These are phyloP conservation scores for Aphanomyces euteiches DNA, from an alignment of 352 stramenopile species.

Conservation along the genomic window DNA sequence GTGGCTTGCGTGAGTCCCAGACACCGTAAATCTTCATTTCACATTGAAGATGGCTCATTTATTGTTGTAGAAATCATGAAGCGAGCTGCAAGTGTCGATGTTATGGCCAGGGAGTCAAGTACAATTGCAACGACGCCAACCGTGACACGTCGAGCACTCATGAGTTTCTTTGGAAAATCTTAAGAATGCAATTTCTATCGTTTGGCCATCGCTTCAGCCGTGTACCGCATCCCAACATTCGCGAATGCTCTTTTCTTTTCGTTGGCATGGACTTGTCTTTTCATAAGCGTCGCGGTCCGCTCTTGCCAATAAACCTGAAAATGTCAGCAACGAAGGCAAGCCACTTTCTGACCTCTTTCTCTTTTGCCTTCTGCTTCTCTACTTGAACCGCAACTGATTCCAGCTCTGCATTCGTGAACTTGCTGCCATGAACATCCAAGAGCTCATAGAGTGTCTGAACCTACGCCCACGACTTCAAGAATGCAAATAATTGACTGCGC, in stretches of 20 bases:
- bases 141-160: conserved; percentile 22
- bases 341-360: conserved; percentile 17
- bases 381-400: conserved; percentile 1
- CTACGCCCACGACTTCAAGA: not conserved
- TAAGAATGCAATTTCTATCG: conserved; percentile 12
- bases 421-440: not conserved
- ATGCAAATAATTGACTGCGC: not conserved
- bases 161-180: conserved; percentile 28
- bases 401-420: conserved; percentile 4
- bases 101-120: conserved; percentile 11
- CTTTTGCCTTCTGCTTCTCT: conserved; percentile 20
- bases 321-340: not conserved
- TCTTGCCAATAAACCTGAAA: conserved; percentile 20
- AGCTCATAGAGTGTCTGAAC: conserved; percentile 23
- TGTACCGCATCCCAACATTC: conserved; percentile 26
- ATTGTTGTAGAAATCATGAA: conserved; percentile 7
- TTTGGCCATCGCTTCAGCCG: conserved; percentile 23
- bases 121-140: conserved; percentile 13
- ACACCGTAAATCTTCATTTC: conserved; percentile 10
- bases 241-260: conserved; percentile 28
- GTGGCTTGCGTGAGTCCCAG: conserved; percentile 18
- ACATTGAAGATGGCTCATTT: not conserved
- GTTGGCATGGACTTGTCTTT: not conserved
- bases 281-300: not conserved
- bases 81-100: not conserved